A percentile compares a stretch with the other conserved stretches of the same genome.
Evolutionary conservation across 306 rosid genomes (phyloP).

Genomic region (Dalbergia oliveri): DNA sequence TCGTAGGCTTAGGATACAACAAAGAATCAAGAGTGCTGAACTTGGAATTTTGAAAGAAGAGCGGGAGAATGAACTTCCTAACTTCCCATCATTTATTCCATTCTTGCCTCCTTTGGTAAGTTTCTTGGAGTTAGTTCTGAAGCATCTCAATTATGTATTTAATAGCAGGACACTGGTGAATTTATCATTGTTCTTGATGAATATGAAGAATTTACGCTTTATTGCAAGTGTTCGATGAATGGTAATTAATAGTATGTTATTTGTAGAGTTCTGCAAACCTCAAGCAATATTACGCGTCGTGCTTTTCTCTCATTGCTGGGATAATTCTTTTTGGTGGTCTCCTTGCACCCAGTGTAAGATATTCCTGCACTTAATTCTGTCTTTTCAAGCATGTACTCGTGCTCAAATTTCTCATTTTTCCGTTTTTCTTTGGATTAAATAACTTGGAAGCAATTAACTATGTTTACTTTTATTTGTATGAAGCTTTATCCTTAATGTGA

Average conservation of each 20-base stretch:
- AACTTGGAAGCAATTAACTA: neutral
- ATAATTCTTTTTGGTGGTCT: constrained; percentile 93
- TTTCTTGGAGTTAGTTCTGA: constrained; percentile 36
- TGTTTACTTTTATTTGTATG: constrained; percentile 6
- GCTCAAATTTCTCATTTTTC: too few relatives aligned
- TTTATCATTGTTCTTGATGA: constrained; percentile 27
- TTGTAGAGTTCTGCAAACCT: constrained; percentile 91
- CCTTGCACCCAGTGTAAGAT: constrained; percentile 89
- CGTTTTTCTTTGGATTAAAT: too few relatives aligned
- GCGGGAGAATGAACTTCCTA: constrained; percentile 90
- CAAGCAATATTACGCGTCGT: constrained; percentile 83
- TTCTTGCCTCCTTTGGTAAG: constrained; percentile 97
- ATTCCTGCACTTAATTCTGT: constrained; percentile 22
- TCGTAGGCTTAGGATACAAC: constrained; percentile 95
- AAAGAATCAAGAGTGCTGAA: constrained; percentile 83
- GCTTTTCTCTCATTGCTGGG: constrained; percentile 87
- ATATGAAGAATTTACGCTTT: constrained; percentile 1
- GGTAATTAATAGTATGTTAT: constrained; percentile 43
- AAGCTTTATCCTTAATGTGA: constrained; percentile 21
- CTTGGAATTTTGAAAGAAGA: constrained; percentile 69
- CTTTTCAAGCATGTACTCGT: constrained; percentile 12
- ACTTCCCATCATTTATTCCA: constrained; percentile 95
- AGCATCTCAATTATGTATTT: constrained; percentile 24
- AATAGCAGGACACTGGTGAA: constrained; percentile 15
- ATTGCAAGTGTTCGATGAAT: constrained; percentile 19